Conservation (phyloP, 768 basidiomycete species). For the Russula olivacea region DNA sequence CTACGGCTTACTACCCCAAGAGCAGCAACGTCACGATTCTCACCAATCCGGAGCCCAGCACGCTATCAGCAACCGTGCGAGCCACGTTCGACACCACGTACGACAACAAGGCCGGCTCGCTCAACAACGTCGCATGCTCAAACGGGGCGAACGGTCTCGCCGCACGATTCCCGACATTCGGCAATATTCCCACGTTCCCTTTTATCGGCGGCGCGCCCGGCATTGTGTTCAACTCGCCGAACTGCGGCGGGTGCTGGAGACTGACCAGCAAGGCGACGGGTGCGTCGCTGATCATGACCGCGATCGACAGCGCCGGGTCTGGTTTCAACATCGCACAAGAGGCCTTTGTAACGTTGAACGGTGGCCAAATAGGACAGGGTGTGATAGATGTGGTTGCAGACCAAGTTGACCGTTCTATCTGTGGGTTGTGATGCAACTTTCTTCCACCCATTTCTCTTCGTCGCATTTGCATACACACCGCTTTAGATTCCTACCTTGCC, state of each 20-base stretch:
- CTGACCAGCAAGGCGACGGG: conserved; percentile 39
- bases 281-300: conserved; percentile 41
- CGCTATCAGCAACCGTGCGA: no score
- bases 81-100: conserved; percentile 43
- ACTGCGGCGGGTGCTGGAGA: conserved; percentile 58
- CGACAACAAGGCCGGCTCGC: conserved; percentile 39
- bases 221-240: conserved; percentile 44
- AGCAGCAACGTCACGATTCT: no score
- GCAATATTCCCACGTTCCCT: conserved; percentile 51
- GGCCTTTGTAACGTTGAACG: conserved; percentile 32
- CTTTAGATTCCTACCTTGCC: no score
- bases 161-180: conserved; percentile 44
- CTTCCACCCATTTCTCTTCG: no score
- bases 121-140: conserved; percentile 45
- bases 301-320: conserved; percentile 41
- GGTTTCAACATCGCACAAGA: conserved; percentile 37
- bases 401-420: conserved; percentile 28
- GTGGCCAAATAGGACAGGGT: conserved; percentile 26
- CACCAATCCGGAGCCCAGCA: no score
- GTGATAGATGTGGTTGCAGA: conserved; percentile 28
- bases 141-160: conserved; percentile 48
- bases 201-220: conserved; percentile 51
- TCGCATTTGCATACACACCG: no score
- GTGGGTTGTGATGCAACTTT: conserved; percentile 18
- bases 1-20: no score